Evolutionary conservation across 164 flowering plant species (phyloP).

Genomic region (Vitis labrusca): DNA sequence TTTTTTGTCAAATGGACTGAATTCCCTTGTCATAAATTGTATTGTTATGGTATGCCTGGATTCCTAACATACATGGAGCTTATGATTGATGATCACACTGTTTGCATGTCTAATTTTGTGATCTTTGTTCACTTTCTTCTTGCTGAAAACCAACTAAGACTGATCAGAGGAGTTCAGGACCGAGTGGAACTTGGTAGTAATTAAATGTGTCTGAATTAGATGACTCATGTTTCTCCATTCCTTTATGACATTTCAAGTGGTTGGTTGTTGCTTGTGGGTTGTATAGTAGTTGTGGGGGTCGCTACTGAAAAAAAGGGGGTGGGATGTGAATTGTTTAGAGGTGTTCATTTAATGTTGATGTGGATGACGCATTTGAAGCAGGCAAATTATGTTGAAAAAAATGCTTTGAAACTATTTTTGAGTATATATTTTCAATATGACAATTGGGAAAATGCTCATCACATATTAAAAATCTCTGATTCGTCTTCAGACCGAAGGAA

Average conservation of each 20-base stretch:
- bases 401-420: background rate
- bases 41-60: background rate
- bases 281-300: too few relatives aligned
- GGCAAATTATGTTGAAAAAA: background rate
- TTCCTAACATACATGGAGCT: background rate
- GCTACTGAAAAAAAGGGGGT: too few relatives aligned
- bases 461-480: constrained; percentile 3
- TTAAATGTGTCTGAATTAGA: too few relatives aligned
- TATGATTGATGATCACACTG: background rate
- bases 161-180: background rate
- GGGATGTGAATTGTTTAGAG: too few relatives aligned
- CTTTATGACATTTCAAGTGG: too few relatives aligned
- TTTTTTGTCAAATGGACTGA: too few relatives aligned
- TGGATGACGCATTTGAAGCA: background rate
- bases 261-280: too few relatives aligned
- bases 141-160: background rate
- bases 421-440: background rate
- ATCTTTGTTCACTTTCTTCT: background rate
- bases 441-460: background rate
- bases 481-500: constrained; percentile 65
- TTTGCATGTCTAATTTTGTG: background rate
- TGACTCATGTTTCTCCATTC: too few relatives aligned
- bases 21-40: background rate
- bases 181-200: background rate
- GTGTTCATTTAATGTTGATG: background rate